Base-by-base conservation (phyloP, 257 asterid genomes). In the Solanum megistacrolobum region DNA sequence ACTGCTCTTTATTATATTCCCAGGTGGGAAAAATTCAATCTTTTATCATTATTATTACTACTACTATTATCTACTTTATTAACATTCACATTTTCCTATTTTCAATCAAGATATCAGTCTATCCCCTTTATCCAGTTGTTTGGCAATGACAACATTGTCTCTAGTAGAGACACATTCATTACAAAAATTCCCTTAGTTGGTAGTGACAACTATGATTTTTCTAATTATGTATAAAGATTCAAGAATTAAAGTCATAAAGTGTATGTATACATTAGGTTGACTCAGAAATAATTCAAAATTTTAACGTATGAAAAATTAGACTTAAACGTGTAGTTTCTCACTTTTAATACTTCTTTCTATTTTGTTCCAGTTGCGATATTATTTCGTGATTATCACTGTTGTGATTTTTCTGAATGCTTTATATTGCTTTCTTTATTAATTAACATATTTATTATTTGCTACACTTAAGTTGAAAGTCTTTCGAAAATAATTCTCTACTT, bases 1-100 rank as follows among this genome's bases (percentile, higher is more conserved):
- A 88, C 89, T 85, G 86, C 85, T 83, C 88, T 87, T 83, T 88
- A 41, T 39, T 76, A 76, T 72, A 86, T 83, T 84, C 89, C 43
- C 41, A 29, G 88, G 88, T 83, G 89, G 87, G 89, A 89, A 85
- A 69, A 69, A 41, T 76, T 27, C 76, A 60, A 85, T 84, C 71
- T 87, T 85, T 89, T 43, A 81, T 68, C 46, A 90, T 86, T 84
- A 89, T 85, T 87, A 85, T 48, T 55, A 35, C 46, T 32, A 25
- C 32, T 23, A 46, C 87, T 35, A 74, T 36, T 14, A 39, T 76
- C 35, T 78, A 41, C 32, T 65, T 66, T 38, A 78, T 27, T 78
- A 78, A 25, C 84, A 41, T 13, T 41, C 23, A 41, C 62, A 43
- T 79, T 43, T 79, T 79, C 65, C 38, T 21, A 20, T 31, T 48